Evolutionary conservation across 139 green algal species (phyloP), one percentile per base, ranked within the genome.

Genomic region (Eudorina sp.): DNA sequence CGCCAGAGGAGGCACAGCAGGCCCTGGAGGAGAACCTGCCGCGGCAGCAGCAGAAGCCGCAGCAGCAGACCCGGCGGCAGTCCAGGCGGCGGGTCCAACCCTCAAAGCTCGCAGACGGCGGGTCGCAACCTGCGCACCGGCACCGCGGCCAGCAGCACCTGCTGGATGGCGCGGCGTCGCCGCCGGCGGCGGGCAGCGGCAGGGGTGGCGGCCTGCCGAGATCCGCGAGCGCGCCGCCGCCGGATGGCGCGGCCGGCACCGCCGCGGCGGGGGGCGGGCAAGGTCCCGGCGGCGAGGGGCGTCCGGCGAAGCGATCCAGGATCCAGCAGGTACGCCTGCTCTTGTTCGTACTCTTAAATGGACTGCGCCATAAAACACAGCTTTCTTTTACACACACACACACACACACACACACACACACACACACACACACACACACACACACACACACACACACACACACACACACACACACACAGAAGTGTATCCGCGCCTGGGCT

Each of bases 271-370:
- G 70, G 40, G 40, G 23, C 31, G 7, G 38, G n/a, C n/a, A n/a
- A n/a, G n/a, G n/a, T n/a, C 29, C 27, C 13, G 55, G 41, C 6
- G 79, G 19, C 5, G 79, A 86, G 19, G 79, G 14, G 41, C 55
- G 79, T 13, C 79, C 79, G 13, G 31, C 81, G 29, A 87, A 87
- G 81, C 81, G 81, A 36, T 78, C 81, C 3, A 69, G 81, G 16
- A 64, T 53, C 7, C 81, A 75, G 40, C 62, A 87, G 81, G 81
- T 78, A 25, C 0, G 64, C 13, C 29, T 45, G 29, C 64, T 41
- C n/a, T n/a, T n/a, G n/a, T n/a, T n/a, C n/a, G n/a, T n/a, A n/a
- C n/a, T n/a, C n/a, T n/a, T n/a, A n/a, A n/a, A n/a, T n/a, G n/a
- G n/a, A n/a, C n/a, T n/a, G n/a, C n/a, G n/a, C n/a, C n/a, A n/a